Percentiles rank a stretch among this genome's conserved stretches.
Evolutionary conservation across 352 stramenopile genomes (phyloP).

Genomic region (Globisporangium viniferum): DNA sequence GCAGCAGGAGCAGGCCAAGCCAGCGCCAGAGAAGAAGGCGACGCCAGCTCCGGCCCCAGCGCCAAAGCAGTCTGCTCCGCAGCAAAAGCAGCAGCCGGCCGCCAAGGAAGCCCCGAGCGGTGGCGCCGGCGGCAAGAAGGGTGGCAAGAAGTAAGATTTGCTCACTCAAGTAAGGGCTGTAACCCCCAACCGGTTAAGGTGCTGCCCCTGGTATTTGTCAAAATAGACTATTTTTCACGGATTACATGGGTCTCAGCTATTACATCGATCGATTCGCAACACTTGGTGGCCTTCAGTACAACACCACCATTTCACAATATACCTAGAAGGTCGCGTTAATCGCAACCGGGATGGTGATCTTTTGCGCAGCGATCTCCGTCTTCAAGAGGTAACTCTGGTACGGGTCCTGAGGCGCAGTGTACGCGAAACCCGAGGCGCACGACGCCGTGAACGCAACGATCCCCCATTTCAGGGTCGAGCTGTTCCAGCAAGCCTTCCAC

Average conservation of each 20-base stretch:
- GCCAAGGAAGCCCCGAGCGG: background rate
- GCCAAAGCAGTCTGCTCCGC: background rate
- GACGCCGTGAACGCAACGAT: constrained; percentile 39
- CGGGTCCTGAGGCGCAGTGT: constrained; percentile 5
- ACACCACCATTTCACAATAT: background rate
- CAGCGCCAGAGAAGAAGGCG: constrained; percentile 16
- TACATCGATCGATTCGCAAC: too few relatives aligned
- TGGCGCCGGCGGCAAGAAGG: too few relatives aligned
- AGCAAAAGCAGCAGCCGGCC: constrained; percentile 7
- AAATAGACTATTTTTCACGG: too few relatives aligned
- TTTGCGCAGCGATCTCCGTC: constrained; percentile 9
- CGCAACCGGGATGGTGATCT: constrained; percentile 12
- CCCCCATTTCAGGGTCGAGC: constrained; percentile 34
- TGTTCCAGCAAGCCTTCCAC: constrained; percentile 33
- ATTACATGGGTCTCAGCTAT: too few relatives aligned
- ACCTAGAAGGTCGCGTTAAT: constrained; percentile 11
- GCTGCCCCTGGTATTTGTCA: too few relatives aligned
- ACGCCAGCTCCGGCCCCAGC: background rate
- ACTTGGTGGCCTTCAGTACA: too few relatives aligned
- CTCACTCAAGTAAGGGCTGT: too few relatives aligned
- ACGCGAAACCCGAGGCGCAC: constrained; percentile 36
- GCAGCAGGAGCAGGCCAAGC: constrained; percentile 10
- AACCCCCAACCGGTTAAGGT: too few relatives aligned
- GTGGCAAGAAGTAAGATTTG: too few relatives aligned
- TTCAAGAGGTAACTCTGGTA: constrained; percentile 11